Base-by-base conservation (phyloP, 495 filamentous ascomycete genomes). In the Aspergillus sparsus region DNA sequence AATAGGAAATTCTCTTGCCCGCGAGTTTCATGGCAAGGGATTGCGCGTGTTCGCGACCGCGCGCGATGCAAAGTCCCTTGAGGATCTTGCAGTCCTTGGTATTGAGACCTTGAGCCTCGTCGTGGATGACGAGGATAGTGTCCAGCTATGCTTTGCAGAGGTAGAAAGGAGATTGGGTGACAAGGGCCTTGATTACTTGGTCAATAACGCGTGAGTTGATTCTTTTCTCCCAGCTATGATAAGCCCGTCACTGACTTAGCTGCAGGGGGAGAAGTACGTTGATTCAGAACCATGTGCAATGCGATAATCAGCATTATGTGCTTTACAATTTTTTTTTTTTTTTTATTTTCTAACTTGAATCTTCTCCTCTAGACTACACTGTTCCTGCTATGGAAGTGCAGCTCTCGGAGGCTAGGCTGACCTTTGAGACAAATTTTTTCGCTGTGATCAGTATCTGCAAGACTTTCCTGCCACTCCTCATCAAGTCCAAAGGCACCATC, bases 401-500 rank as follows among this genome's bases (percentile, higher is more conserved):
- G 32, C 64, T 82, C 10, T 46, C 69, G 9, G 85, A 87, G 61
- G 75, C 80, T 3, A 77, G 75, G 11, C 50, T 70, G 21, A 79
- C 76, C 0, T 87, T 87, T 60, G 77, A 84, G 54, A 79, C 77
- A n/a, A 87, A 88, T 60, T 66, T 87, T 41, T 81, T 85, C 62
- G 72, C 78, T 2, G 82, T 88, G 3, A 86, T 88, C 70, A 67
- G 66, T 7, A 80, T 88, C 60, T 86, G 83, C 67, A 77, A 85
- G 62, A 74, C 70, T 1, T 87, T 88, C 66, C 63, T 81, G 18
- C 83, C 83, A 27, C 72, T 87, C 5, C 74, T 88, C 11, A 84
- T 86, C 56, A 76, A 75, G 54, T 73, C 83, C 8, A 76, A 83
- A 57, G 85, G 85, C 12, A 85, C 81, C 0, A 86, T 87, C 66